These are phyloP conservation scores for Hippophae tibetana DNA, from an alignment of 306 rosid species.

Conservation along the genomic window DNA sequence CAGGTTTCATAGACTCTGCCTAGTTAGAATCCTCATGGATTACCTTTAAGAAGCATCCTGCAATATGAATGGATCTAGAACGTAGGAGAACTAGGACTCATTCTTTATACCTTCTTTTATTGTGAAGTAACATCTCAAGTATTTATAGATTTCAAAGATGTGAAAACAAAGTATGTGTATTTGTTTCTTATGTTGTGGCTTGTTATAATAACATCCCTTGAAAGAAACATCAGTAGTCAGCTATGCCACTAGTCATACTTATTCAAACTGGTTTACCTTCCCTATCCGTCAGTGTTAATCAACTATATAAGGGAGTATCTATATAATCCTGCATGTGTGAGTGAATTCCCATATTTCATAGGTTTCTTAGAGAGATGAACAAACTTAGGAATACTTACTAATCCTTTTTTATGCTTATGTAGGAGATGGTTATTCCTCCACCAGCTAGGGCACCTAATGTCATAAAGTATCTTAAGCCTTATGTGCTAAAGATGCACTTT, in stretches of 20 bases:
- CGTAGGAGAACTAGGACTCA: not conserved
- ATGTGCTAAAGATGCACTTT: constrained; percentile 78
- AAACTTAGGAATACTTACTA: not conserved
- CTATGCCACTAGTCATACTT: not conserved
- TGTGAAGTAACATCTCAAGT: not conserved
- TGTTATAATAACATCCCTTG: not conserved
- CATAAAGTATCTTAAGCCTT: constrained; percentile 64
- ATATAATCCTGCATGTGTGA: no score
- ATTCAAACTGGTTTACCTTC: not conserved
- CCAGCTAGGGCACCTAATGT: constrained; percentile 57
- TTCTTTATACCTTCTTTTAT: not conserved
- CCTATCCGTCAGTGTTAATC: not conserved
- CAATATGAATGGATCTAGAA: not conserved
- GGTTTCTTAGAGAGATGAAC: not conserved
- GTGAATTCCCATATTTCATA: not conserved
- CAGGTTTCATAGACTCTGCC: not conserved
- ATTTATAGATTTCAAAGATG: not conserved
- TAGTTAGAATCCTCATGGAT: not conserved
- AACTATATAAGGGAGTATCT: not conserved
- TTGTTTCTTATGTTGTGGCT: not conserved
- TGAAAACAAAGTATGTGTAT: no score
- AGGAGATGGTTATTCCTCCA: constrained; percentile 70
- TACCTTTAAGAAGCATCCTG: not conserved
- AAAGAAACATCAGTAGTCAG: not conserved
- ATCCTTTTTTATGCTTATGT: not conserved